Base-by-base conservation (phyloP, 2,329 filamentous ascomycete genomes). In the Capronia epimyces region DNA sequence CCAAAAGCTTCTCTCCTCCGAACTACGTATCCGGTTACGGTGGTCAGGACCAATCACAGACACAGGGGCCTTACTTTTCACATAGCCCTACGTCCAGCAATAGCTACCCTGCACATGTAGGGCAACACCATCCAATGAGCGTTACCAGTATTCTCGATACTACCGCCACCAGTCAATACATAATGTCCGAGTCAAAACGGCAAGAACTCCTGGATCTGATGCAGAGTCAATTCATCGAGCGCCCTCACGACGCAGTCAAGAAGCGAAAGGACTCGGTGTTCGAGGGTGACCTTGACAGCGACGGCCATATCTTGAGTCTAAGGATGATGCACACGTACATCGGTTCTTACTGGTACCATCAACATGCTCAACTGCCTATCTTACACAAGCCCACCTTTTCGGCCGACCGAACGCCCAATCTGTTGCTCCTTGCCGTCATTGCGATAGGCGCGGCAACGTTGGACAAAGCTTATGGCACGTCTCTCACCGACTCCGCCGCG, bases 311-410 rank as follows among this genome's bases (percentile, higher is more conserved):
- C 31, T 73, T 97, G 55, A 95, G 91, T 67, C 77, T 90, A 62
- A 82, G 86, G 62, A 96, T 95, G 88, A 94, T 97, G 86, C 89
- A 96, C 69, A 85, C 84, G 2, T 97, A 96, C 64, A 89, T 95
- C 59, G 80, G 83, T 9, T 95, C 89, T 1, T 98, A 94, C 68
- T 98, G 93, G 93, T 78, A 86, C 46, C 86, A 96, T 67, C 95
- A 96, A 64, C 94, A 93, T 67, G 86, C 90, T 47, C 93, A 97
- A 66, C 77, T 97, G 57, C 93, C 93, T 1, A 95, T 98, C 53
- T 75, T 97, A 42, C 93, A 98, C 69, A 89, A 90, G 64, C 89
- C 93, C 3, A 96, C 91, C 0, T 98, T 97, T 68, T 86, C 83
- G 3, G 85, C 91, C 0, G 88, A 95, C 63, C 86, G 83, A 55